These are phyloP conservation scores for Anthracocystis panici-leucophaei DNA, from an alignment of 1,284 basidiomycete species.

Conservation along the genomic window DNA sequence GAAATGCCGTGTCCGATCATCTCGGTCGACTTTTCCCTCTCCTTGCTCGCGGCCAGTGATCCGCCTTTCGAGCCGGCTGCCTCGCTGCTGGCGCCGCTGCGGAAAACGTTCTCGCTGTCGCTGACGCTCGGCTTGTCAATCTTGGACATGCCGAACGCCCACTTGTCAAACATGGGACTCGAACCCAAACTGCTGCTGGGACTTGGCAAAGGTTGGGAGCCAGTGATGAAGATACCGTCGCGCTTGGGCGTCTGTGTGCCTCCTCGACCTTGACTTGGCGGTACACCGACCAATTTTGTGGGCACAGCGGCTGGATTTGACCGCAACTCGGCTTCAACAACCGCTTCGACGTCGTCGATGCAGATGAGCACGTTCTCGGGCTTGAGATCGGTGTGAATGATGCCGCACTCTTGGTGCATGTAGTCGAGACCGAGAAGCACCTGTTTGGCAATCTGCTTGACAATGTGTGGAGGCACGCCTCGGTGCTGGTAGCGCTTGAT, in stretches of 20 bases:
- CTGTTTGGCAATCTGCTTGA: slow-evolving; percentile 97
- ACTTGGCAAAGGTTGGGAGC: slow-evolving; percentile 88
- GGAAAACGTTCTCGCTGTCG: slow-evolving; percentile 52
- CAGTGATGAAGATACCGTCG: slow-evolving; percentile 89
- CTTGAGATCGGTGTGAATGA: slow-evolving; percentile 87
- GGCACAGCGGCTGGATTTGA: slow-evolving; percentile 75
- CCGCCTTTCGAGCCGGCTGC: slow-evolving; percentile 50
- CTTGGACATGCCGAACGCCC: slow-evolving; percentile 89
- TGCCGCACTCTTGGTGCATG: slow-evolving; percentile 95
- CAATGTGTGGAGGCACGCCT: slow-evolving; percentile 92
- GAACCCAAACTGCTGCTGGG: slow-evolving; percentile 80
- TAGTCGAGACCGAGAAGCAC: slow-evolving; percentile 95
- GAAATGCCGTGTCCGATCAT: slow-evolving; percentile 74
- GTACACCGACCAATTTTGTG: slow-evolving; percentile 89
- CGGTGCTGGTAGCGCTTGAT: slow-evolving; percentile 96
- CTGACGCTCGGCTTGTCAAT: slow-evolving; percentile 65
- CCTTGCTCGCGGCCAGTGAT: slow-evolving; percentile 45
- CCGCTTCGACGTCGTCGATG: slow-evolving; percentile 95
- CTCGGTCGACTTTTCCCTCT: slow-evolving; percentile 73
- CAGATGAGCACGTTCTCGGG: slow-evolving; percentile 97
- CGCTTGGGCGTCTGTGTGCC: slow-evolving; percentile 95
- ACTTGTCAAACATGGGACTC: slow-evolving; percentile 86
- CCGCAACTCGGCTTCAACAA: slow-evolving; percentile 87
- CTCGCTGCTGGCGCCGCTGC: slow-evolving; percentile 53
- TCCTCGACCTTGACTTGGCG: slow-evolving; percentile 92